Base-by-base conservation (phyloP, 495 filamentous ascomycete genomes). In the Neurospora hispaniola region DNA sequence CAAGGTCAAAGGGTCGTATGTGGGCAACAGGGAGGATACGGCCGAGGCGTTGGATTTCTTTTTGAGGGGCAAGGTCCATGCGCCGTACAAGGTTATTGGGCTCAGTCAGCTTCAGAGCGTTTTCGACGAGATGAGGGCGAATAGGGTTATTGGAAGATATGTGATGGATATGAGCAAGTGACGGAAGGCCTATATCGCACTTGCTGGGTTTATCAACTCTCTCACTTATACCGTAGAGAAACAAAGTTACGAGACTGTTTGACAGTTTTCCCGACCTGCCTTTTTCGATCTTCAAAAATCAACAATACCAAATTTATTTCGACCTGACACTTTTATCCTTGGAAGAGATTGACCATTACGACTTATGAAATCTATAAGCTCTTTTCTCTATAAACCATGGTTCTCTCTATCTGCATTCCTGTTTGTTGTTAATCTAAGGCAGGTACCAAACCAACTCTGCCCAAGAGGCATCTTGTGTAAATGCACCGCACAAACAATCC, bases 1-100 rank as follows among this genome's bases (percentile, higher is more conserved):
- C 81, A 90, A 82, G 72, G 96, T 98, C 84, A 93, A 92, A 82
- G 94, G 94, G 66, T 92, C 89, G 73, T 97, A 97, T 79, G 94
- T 98, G 69, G 94, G 94, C 41, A 97, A 93, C 81, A 87, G 92
- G 68, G 87, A 91, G 78, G 94, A 98, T 77, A 90, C 86, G 0
- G 85, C 88, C 10, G 94, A 97, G 79, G 94, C 94, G 8, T 82
- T 97, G 42, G 93, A 96, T 74, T 97, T 97, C 86, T 97, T 90
- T 83, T 80, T 86, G 40, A 85, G 92, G 23, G 94, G 94, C 0
- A 78, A 94, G 75, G 94, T 97, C 85, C 89, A 93, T 68, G 89
- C 89, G 0, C 94, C 94, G 0, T 94, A 90, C 85, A 95, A 97
- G 89, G 86, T 86, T 35, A 88, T 89, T 48, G 92, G 93, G 2